Base-by-base conservation (phyloP, 2,329 filamentous ascomycete genomes). In the Ceratocystis ficicola region DNA sequence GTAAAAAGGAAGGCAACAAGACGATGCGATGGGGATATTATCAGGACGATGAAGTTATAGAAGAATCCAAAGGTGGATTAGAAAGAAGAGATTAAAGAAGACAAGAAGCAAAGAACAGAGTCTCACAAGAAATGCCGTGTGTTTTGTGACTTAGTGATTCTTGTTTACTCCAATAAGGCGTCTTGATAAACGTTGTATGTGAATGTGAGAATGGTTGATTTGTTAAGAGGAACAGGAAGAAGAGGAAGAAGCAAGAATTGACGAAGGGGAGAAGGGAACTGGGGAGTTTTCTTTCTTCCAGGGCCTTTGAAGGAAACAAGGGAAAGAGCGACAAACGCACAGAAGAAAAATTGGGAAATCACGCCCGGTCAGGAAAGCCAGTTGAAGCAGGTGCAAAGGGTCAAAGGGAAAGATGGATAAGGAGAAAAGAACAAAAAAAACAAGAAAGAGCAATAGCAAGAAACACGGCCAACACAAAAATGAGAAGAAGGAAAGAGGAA, bases 311-410 rank as follows among this genome's bases (percentile, higher is more conserved):
- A 44, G 25, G 46, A 62, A 63, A 63, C 46, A 36, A 41, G 25
- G 50, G 64, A 65, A 65, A 44, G 50, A 65, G 50, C 36, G 46
- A 61, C 28, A 22, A 55, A n/a, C 63, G 41, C 48, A 68, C 30
- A 25, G 61, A 65, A 66, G 70, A 68, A 69, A 69, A 70, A 71
- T 12, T 72, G 71, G 71, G 61, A 50, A 65, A 36, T 59, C 55
- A 59, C 55, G 55, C 55, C 55, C 32, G 55, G 30, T 15, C 55
- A 36, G 55, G 60, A 52, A 66, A 25, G 36, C 36, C 36, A 50
- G 52, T 44, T 66, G 69, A 69, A 71, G 70, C 69, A 70, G 70
- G 69, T 70, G 69, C 68, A 70, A 62, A 66, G 66, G 25, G 59
- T 41, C 36, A 32, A 64, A 67, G 55, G 66, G 66, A 65, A 67